Conservation (phyloP, 192 early-diverging fungal species). For the Jimgerdemannia flammicorona region DNA sequence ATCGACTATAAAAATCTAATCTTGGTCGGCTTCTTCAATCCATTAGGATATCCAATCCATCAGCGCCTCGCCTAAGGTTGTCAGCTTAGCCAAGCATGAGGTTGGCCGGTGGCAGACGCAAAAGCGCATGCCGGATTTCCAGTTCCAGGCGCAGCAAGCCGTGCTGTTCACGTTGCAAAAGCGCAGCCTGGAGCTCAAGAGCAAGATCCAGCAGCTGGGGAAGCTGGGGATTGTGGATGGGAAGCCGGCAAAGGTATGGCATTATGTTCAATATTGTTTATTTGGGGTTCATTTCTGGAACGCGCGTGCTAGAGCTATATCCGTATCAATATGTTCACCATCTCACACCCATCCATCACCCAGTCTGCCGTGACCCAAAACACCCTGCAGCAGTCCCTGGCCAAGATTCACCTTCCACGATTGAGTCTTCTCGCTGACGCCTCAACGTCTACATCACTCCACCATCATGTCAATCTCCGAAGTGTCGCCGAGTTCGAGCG, state of each 20-base stretch:
- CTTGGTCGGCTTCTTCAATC: neutral
- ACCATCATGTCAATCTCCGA: constrained; percentile 13
- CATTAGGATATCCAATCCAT: constrained; percentile 31
- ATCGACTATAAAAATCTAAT: neutral
- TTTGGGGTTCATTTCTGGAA: neutral
- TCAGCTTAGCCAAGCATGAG: constrained; percentile 31
- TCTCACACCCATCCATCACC: constrained; percentile 2
- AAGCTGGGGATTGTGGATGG: neutral
- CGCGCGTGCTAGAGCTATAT: too few species aligned
- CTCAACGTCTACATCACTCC: constrained; percentile 5
- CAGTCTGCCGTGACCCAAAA: constrained; percentile 1
- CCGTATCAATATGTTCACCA: too few species aligned
- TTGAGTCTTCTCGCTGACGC: neutral
- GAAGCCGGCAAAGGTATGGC: constrained; percentile 14
- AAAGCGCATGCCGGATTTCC: constrained; percentile 41
- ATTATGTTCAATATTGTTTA: neutral
- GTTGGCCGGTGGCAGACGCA: constrained; percentile 41
- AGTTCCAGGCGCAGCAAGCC: constrained; percentile 53
- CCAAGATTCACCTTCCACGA: constrained; percentile 17
- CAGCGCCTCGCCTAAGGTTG: constrained; percentile 48
- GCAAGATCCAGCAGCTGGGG: constrained; percentile 4
- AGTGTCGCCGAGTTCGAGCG: constrained; percentile 28
- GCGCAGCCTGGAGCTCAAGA: constrained; percentile 41
- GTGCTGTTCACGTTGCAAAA: constrained; percentile 48
- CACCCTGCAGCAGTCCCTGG: constrained; percentile 10